Base-by-base conservation (phyloP, 2,329 filamentous ascomycete species). In the Hypoxylon sp. region DNA sequence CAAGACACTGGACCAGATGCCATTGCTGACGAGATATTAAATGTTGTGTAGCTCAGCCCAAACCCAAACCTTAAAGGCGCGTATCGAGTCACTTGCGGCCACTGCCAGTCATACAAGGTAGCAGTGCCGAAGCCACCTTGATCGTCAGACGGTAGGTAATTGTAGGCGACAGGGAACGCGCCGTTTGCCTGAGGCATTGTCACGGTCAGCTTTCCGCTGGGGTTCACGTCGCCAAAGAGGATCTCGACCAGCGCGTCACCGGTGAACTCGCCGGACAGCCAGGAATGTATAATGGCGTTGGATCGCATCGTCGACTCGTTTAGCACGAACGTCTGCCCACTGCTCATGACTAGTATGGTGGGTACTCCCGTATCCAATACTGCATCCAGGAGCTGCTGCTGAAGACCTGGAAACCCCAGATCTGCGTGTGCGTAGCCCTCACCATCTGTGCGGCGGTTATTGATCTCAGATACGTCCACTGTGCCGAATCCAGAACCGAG, bases 1-100 rank as follows among this genome's bases (percentile, higher is more conserved):
- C 30, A 25, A 6, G 40, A n/a, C 3, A 48, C 30, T 13, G 20
- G 7, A 14, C 27, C 37, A 14, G 59, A 31, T 8, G 40, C 17
- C n/a, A 27, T 22, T 4, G 50, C 30, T 20, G 40, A 14, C 3
- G 59, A 55, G 51, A 91, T 82, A 30, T 84, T 79, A 78, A 91
- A 92, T 0, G 82, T 83, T 7, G 90, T 90, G 79, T 91, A 92
- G 48, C 87, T 90, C 30, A 92, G 83, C 1, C 90, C 90, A 70
- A 85, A 91, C 1, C 90, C 90, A 73, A 92, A 92, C 50, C 78
- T 76, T n/a, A 87, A 85, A 7, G 83, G 79, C 0, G 82, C 74
- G 76, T 83, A 84, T 33, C 86, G 79, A 75, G 73, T 72, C 27
- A 78, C 37, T 10, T 75, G 66, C 6, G 78, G 77, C 62, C 71